phyloP scores from a whole-genome alignment of 2,329 filamentous ascomycete species.

The Grosmannia penicillata region DNA sequence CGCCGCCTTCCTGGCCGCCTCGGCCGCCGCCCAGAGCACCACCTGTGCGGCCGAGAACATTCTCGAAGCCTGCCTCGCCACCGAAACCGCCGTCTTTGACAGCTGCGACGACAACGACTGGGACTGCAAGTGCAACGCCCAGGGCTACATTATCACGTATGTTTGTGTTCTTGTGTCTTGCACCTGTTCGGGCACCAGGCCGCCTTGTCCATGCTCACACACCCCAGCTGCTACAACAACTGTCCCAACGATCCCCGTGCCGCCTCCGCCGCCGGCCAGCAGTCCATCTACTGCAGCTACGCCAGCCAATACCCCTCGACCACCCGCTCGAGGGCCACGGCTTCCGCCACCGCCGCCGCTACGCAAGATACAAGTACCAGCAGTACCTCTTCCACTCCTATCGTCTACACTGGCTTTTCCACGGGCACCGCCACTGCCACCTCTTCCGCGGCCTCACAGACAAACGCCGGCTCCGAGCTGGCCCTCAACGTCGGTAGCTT shows the following conservation, averaged over 20 bases:
- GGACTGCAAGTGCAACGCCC: constrained; percentile 29
- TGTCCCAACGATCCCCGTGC: constrained; percentile 33
- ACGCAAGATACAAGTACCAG: constrained; percentile 1
- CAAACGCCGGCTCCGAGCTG: constrained; percentile 14
- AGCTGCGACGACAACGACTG: constrained; percentile 26
- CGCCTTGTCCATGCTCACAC: background rate
- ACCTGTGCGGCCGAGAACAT: constrained; percentile 10
- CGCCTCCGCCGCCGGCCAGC: constrained; percentile 20
- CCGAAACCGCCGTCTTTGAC: constrained; percentile 22
- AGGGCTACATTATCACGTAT: constrained; percentile 30
- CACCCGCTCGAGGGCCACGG: constrained; percentile 12
- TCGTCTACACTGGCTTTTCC: constrained; percentile 6
- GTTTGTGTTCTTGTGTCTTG: constrained; percentile 10
- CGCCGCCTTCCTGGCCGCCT: constrained; percentile 3
- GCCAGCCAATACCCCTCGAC: constrained; percentile 26
- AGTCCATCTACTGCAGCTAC: constrained; percentile 29
- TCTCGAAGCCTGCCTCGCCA: constrained; percentile 10
- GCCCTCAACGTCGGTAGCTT: constrained; percentile 16
- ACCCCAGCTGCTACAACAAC: constrained; percentile 32
- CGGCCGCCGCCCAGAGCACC: constrained; percentile 4
- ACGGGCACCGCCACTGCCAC: constrained; percentile 12
- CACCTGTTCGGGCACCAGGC: background rate
- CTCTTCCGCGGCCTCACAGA: constrained; percentile 3
- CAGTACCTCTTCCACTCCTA: constrained; percentile 10
- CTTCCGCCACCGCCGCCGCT: constrained; percentile 10